Evolutionary conservation across 257 asterid species (phyloP).

Genomic region (Ilex asprella): DNA sequence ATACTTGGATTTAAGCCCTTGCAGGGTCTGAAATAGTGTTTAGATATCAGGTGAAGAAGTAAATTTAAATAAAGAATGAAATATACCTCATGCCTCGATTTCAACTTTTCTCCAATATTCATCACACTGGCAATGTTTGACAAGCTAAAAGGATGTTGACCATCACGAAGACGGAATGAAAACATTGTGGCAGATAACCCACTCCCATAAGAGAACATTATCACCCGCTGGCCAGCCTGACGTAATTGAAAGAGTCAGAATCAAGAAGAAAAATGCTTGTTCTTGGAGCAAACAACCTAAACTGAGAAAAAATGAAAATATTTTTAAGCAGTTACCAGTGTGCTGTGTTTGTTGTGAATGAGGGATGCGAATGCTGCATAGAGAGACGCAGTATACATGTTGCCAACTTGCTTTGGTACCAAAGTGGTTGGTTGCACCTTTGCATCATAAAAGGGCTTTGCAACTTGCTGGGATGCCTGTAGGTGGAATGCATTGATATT

Average conservation of each 20-base stretch:
- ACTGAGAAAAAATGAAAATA: no score
- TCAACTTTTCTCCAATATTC: constrained; percentile 73
- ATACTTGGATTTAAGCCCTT: no score
- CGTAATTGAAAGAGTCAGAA: constrained; percentile 4
- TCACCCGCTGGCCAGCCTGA: constrained; percentile 87
- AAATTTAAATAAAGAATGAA: constrained; percentile 4
- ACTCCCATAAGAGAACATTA: constrained; percentile 89
- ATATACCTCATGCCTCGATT: constrained; percentile 80
- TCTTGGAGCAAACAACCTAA: no score
- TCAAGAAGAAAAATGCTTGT: neutral
- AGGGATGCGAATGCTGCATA: constrained; percentile 97
- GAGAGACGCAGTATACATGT: constrained; percentile 96
- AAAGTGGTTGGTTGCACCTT: constrained; percentile 91
- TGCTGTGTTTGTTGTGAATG: constrained; percentile 57
- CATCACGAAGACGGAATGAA: constrained; percentile 73
- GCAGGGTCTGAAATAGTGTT: no score
- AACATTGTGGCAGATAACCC: constrained; percentile 89
- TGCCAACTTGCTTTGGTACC: constrained; percentile 94
- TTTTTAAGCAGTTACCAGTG: constrained; percentile 45
- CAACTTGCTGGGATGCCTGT: constrained; percentile 91
- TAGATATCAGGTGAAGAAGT: neutral
- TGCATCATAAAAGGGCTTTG: constrained; percentile 68
- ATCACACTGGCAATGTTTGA: constrained; percentile 66
- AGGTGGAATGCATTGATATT: neutral
- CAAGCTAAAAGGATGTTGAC: constrained; percentile 77